Evolutionary conservation across 78 protist species (phyloP), one percentile per base, ranked within the genome.

Genomic region (Chrysochromulina tobinii): DNA sequence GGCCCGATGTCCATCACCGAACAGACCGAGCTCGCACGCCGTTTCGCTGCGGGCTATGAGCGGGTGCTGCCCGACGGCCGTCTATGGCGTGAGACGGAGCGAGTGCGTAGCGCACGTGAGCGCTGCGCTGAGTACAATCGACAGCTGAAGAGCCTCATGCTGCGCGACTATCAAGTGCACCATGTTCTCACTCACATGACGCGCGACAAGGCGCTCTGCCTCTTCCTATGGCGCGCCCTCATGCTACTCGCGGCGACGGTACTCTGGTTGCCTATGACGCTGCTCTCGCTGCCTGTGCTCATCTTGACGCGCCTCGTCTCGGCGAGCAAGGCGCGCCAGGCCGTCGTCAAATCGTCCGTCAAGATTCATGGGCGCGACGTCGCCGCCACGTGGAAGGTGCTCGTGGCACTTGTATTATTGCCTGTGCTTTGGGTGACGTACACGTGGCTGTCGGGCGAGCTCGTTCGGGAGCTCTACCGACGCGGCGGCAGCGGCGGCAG

Each of bases 331-430:
- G 64, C 12, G 25, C 23, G 5, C 25, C 6, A n/a, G 64, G 93
- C 87, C 48, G 48, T 25, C 53, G 15, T 8, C 9, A 18, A 38
- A 6, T 68, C 87, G 25, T 9, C 51, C 50, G 94, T 88, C 61
- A 88, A 92, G 61, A 3, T 77, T 27, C 23, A 0, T 2, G 94
- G 87, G 54, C 55, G 48, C 81, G 94, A 92, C 57, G 94, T 92
- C 61, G 20, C 23, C 38, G 94, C 92, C 8, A 57, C 92, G 59
- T 89, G 48, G 79, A 92, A 92, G 81, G 1, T 92, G 58, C 0
- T 87, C 18, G 23, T 38, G 2, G 81, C 57, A 50, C 14, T 88
- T 50, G 48, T 58, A n/a, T 3, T 87, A 17, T 4, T 55, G 50
- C 94, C 94, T 11, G 1, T 88, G 27, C 0, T 18, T 20, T 18